Evolutionary conservation across 2,329 filamentous ascomycete genomes (phyloP).

Genomic region (Phyllosticta ampelicida): DNA sequence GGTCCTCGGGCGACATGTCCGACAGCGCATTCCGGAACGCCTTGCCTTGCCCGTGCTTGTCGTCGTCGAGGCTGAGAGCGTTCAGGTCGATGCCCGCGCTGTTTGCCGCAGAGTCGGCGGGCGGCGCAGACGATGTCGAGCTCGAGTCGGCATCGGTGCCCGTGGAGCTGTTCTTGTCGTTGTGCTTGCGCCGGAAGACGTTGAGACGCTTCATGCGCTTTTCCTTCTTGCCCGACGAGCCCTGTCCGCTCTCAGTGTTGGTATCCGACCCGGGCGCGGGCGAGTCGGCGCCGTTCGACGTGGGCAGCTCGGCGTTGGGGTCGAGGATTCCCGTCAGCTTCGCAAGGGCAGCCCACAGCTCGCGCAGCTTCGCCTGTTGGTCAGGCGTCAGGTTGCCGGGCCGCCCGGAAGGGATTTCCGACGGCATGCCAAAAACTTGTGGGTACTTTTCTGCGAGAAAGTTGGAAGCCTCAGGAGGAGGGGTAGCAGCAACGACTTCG

Average conservation of each 20-base stretch:
- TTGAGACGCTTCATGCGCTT: slow-evolving; percentile 56
- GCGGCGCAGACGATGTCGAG: slow-evolving; percentile 10
- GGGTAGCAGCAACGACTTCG: neutral
- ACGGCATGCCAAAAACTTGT: neutral
- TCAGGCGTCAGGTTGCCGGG: slow-evolving; percentile 81
- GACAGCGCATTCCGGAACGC: slow-evolving; percentile 74
- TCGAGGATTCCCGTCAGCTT: slow-evolving; percentile 8
- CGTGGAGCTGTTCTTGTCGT: slow-evolving; percentile 45
- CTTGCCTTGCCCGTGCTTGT: slow-evolving; percentile 88
- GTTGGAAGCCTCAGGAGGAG: neutral
- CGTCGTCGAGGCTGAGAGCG: slow-evolving; percentile 45
- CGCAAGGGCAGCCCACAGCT: slow-evolving; percentile 64
- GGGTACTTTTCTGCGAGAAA: neutral
- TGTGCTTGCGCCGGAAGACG: slow-evolving; percentile 40
- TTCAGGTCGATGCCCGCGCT: slow-evolving; percentile 23
- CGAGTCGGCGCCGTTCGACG: slow-evolving; percentile 33
- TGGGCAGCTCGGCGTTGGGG: slow-evolving; percentile 70
- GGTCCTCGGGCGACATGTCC: slow-evolving; percentile 62
- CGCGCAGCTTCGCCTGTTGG: slow-evolving; percentile 76
- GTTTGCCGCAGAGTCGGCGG: neutral
- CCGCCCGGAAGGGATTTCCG: slow-evolving; percentile 51
- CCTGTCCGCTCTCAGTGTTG: slow-evolving; percentile 14
- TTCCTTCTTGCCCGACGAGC: slow-evolving; percentile 38
- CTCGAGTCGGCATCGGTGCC: slow-evolving; percentile 22
- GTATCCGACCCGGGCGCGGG: slow-evolving; percentile 10